Evolutionary conservation across 2,329 filamentous ascomycete species (phyloP).

Genomic region (Curvularia spicifera): DNA sequence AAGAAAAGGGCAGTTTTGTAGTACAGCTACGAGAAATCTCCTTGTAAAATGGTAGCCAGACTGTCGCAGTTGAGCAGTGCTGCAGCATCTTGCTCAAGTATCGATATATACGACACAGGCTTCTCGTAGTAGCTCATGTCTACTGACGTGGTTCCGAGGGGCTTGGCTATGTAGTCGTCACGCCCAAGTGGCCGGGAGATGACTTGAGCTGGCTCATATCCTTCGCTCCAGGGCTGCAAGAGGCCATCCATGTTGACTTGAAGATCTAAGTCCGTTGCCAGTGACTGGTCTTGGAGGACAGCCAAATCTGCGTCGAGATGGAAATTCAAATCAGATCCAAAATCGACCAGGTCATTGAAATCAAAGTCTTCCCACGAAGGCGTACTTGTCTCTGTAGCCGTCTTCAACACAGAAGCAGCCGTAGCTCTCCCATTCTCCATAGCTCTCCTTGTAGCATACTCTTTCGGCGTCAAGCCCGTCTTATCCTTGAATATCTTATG

Average conservation of each 20-base stretch:
- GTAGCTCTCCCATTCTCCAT: slow-evolving; percentile 16
- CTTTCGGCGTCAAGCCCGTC: slow-evolving; percentile 60
- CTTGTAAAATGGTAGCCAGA: neutral
- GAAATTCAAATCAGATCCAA: slow-evolving; percentile 24
- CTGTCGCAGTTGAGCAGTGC: slow-evolving; percentile 18
- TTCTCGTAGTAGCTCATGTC: slow-evolving; percentile 2
- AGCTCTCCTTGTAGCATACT: slow-evolving; percentile 43
- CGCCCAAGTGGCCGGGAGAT: neutral
- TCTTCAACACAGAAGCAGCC: slow-evolving; percentile 7
- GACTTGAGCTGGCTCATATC: slow-evolving; percentile 11
- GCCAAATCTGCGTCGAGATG: slow-evolving; percentile 13
- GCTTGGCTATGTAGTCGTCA: slow-evolving; percentile 7
- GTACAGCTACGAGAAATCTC: slow-evolving; percentile 1
- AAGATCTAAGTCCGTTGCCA: slow-evolving; percentile 22
- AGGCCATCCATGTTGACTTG: slow-evolving; percentile 25
- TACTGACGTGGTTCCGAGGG: slow-evolving; percentile 2
- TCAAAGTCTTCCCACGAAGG: slow-evolving; percentile 30
- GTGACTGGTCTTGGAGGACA: slow-evolving; percentile 12
- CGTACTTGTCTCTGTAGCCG: slow-evolving; percentile 7
- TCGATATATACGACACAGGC: slow-evolving; percentile 14
- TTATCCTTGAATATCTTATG: slow-evolving; percentile 65
- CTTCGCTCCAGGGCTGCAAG: slow-evolving; percentile 19
- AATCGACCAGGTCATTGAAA: slow-evolving; percentile 37
- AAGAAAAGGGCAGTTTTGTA: neutral
- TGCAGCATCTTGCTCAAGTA: slow-evolving; percentile 28